Percentiles rank a stretch among this genome's conserved stretches.
Conservation (phyloP, 345 rosid species). For the Hypericum androsaemum region DNA sequence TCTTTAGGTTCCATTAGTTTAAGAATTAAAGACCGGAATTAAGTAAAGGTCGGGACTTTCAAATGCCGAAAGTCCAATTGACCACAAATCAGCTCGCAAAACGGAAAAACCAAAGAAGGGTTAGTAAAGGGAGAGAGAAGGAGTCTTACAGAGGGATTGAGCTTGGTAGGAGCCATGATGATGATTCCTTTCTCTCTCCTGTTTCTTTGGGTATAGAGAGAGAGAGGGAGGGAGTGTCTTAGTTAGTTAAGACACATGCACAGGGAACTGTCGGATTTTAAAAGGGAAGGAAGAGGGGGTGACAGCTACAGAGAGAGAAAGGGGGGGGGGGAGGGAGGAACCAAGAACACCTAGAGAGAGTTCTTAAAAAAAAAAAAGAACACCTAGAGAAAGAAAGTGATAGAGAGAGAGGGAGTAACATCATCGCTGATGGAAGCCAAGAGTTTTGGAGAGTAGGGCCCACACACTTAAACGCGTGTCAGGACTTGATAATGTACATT, state of each 20-base stretch:
- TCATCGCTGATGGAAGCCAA: too few relatives aligned
- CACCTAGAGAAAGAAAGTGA: too few relatives aligned
- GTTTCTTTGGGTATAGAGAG: neutral
- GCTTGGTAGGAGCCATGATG: conserved; percentile 47
- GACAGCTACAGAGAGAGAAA: neutral
- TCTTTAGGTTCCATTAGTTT: neutral
- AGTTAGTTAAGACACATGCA: neutral
- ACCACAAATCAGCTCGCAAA: neutral
- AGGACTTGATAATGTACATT: too few relatives aligned
- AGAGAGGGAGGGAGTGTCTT: neutral
- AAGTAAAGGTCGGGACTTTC: neutral
- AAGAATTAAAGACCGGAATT: conserved; percentile 1
- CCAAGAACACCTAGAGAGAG: too few relatives aligned
- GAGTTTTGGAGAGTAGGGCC: too few relatives aligned
- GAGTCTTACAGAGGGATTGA: conserved; percentile 36
- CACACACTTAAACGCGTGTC: too few relatives aligned
- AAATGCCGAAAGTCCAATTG: neutral
- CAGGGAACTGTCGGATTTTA: neutral
- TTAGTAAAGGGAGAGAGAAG: neutral
- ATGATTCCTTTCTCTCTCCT: too few relatives aligned
- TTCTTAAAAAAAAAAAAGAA: too few relatives aligned
- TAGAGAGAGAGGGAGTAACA: too few relatives aligned
- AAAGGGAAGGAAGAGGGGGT: neutral
- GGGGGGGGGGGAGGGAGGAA: neutral
- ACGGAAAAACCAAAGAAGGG: neutral